A percentile compares a stretch with the other conserved stretches of the same genome.
phyloP scores from a whole-genome alignment of 2,329 filamentous ascomycete species.

The Aureobasidium musti region DNA sequence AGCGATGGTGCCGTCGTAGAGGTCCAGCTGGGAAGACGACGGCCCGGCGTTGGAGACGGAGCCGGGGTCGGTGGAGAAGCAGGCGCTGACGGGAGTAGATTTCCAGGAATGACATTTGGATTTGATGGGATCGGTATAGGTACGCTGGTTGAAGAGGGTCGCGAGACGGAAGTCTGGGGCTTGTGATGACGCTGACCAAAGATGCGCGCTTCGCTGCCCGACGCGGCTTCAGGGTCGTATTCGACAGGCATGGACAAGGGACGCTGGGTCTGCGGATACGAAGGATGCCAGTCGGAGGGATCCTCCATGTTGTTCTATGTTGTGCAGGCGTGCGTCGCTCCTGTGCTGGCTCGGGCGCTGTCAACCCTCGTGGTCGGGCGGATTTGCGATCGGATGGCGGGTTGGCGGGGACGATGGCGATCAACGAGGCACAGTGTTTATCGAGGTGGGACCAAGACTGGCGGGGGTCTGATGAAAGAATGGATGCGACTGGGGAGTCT shows the following conservation, averaged over 20 bases:
- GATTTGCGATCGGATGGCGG: slow-evolving; percentile 14
- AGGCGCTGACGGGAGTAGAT: slow-evolving; percentile 64
- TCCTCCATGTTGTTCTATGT: slow-evolving; percentile 30
- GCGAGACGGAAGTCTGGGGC: slow-evolving; percentile 14
- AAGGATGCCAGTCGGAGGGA: slow-evolving; percentile 30
- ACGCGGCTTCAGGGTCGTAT: slow-evolving; percentile 28
- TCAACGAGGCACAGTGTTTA: slow-evolving; percentile 9
- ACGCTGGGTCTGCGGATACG: slow-evolving; percentile 31
- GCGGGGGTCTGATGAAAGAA: neutral
- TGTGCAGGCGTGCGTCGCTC: neutral
- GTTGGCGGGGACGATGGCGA: slow-evolving; percentile 14
- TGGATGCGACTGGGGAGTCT: neutral
- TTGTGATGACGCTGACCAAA: slow-evolving; percentile 24
- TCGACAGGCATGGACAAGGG: slow-evolving; percentile 31
- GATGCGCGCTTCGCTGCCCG: slow-evolving; percentile 24
- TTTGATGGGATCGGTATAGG: slow-evolving; percentile 48
- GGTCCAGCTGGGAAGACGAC: slow-evolving; percentile 71
- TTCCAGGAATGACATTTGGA: slow-evolving; percentile 56
- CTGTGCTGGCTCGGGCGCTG: neutral
- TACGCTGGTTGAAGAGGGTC: slow-evolving; percentile 44
- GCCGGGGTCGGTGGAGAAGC: slow-evolving; percentile 68
- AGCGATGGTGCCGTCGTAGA: slow-evolving; percentile 72
- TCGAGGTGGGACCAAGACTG: slow-evolving; percentile 2
- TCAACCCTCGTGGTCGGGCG: slow-evolving; percentile 22
- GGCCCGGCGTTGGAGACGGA: slow-evolving; percentile 65